These are phyloP conservation scores for Mycena vulgaris DNA, from an alignment of 768 basidiomycete genomes.

Conservation along the genomic window DNA sequence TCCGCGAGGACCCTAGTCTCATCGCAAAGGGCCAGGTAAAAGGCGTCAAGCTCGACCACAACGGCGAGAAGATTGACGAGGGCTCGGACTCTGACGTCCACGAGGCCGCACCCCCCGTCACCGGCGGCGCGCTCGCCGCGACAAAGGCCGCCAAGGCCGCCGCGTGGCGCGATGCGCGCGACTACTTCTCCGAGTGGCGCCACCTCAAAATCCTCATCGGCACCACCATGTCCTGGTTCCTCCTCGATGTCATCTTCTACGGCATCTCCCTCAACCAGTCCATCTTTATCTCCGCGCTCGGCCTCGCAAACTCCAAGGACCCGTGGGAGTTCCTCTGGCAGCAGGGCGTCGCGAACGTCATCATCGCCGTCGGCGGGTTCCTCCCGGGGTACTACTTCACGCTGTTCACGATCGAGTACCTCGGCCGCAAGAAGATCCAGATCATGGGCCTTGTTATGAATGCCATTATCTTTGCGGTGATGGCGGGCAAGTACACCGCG, in stretches of 20 bases:
- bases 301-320: constrained; percentile 33
- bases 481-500: constrained; percentile 31
- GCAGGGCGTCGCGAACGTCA: constrained; percentile 35
- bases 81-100: constrained; percentile 1
- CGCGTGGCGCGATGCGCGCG: constrained; percentile 35
- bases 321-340: constrained; percentile 38
- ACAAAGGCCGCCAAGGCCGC: constrained; percentile 28
- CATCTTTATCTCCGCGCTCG: constrained; percentile 34
- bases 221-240: constrained; percentile 29
- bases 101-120: background rate
- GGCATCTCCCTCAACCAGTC: constrained; percentile 37
- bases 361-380: constrained; percentile 33
- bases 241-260: constrained; percentile 33
- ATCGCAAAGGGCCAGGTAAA: constrained; percentile 22
- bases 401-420: constrained; percentile 33
- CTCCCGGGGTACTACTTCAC: constrained; percentile 34
- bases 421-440: constrained; percentile 31
- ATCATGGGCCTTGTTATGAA: constrained; percentile 32
- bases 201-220: constrained; percentile 36
- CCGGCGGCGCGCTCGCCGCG: constrained; percentile 3
- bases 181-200: constrained; percentile 37
- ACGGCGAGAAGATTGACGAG: constrained; percentile 9
- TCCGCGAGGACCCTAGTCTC: constrained; percentile 29
- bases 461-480: constrained; percentile 28
- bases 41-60: constrained; percentile 14